These are phyloP conservation scores for Hygrophorus pudorinus DNA, from an alignment of 768 basidiomycete species.

Conservation along the genomic window DNA sequence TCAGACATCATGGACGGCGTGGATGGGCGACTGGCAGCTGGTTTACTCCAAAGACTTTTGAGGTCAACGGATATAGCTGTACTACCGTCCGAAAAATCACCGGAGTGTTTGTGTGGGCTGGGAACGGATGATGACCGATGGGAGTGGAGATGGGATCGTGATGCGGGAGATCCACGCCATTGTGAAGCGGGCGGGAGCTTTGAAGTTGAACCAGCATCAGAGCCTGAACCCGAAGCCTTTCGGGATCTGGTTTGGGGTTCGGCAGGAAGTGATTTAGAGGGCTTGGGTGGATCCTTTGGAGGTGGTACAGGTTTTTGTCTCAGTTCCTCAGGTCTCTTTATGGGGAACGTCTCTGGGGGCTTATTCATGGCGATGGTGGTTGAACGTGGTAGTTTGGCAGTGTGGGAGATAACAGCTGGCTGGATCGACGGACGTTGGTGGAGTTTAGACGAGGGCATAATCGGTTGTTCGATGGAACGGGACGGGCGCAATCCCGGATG, in stretches of 20 bases:
- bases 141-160: background rate
- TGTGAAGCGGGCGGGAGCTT: background rate
- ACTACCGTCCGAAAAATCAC: background rate
- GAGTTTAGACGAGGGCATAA: too few relatives aligned
- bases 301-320: too few relatives aligned
- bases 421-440: too few relatives aligned
- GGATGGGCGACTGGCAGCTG: conserved; percentile 12
- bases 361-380: too few relatives aligned
- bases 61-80: conserved; percentile 13
- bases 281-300: conserved; percentile 18
- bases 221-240: conserved; percentile 1
- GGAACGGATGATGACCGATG: background rate
- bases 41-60: conserved; percentile 26
- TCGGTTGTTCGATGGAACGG: too few relatives aligned
- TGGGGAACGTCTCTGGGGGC: too few relatives aligned
- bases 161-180: background rate
- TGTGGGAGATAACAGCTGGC: too few relatives aligned
- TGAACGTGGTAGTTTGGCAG: too few relatives aligned
- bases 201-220: background rate
- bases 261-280: background rate
- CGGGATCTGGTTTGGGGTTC: conserved; percentile 2
- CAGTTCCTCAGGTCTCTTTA: too few relatives aligned
- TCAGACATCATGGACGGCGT: background rate
- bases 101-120: background rate
- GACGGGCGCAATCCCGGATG: too few relatives aligned